Evolutionary conservation across 1,139 yeast species (phyloP).

Genomic region (Suhomyces maxii): DNA sequence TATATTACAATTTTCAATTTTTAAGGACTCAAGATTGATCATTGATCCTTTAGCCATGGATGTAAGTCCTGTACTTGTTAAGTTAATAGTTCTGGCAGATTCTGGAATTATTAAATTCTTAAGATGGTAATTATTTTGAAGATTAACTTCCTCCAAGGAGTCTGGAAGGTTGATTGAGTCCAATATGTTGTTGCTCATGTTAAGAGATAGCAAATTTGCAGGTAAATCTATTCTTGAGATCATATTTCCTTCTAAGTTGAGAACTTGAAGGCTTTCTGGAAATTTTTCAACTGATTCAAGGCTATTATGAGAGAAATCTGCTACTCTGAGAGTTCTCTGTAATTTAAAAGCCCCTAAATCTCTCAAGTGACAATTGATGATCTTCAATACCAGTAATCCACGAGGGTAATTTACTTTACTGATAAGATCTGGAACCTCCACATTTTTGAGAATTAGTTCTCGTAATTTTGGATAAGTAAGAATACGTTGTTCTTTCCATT

Average conservation of each 20-base stretch:
- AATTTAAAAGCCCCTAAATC: constrained; percentile 7
- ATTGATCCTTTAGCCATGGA: neutral
- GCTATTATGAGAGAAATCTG: constrained; percentile 9
- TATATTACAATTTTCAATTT: constrained; percentile 3
- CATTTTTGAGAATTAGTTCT: constrained; percentile 12
- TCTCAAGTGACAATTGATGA: constrained; percentile 9
- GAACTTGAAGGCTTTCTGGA: neutral
- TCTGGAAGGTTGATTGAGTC: neutral
- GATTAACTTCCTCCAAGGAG: neutral
- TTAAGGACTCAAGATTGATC: neutral
- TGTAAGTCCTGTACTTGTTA: constrained; percentile 3
- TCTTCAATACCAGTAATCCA: constrained; percentile 7
- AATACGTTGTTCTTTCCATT: constrained; percentile 13
- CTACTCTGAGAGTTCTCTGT: constrained; percentile 3
- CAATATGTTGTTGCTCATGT: neutral
- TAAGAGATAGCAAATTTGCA: neutral
- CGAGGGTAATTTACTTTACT: constrained; percentile 9
- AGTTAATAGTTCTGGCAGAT: neutral
- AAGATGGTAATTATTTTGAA: neutral
- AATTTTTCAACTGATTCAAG: neutral
- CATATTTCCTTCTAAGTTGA: constrained; percentile 6
- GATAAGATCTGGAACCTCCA: constrained; percentile 7
- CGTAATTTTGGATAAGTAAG: constrained; percentile 10
- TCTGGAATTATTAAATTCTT: neutral
- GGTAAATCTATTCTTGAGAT: constrained; percentile 3